Base-by-base conservation (phyloP, 1,284 basidiomycete species). In the Tilletia indica region DNA sequence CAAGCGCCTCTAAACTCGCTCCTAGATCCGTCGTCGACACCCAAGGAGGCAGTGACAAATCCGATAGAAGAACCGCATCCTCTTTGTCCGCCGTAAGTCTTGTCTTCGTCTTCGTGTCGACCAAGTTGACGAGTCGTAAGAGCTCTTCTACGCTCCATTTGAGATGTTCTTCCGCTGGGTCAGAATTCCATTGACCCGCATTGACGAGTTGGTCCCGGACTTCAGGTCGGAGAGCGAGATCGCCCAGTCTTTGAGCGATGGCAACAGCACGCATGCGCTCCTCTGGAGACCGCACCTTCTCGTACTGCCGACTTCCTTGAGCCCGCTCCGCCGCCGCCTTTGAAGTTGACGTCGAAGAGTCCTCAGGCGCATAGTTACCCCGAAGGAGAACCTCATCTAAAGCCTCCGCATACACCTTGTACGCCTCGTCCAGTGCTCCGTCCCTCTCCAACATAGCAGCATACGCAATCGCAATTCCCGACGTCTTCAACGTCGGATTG, bases 61-160 rank as follows among this genome's bases (percentile, higher is more conserved):
- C 84, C 2, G 78, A 74, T 0, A 83, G 71, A 1, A 78, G 63
- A 25, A 82, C 71, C 12, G 76, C 77, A 34, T 72, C 73, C 21
- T 58, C 64, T 2, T 31, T 21, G 4, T 38, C 72, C 16, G 68
- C 64, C 12, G 68, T 45, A 8, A 21, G 47, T 3, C 49, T 34
- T 25, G 47, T 34, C n/a, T 12, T 36, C n/a, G n/a, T 14, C n/a
- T 58, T 21, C 61, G 14, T 67, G 68, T 48, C 38, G 16, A 71
- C 42, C 6, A 36, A 16, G 12, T 64, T 64, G 0, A 73, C 67
- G 25, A 83, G 73, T 4, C 76, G 68, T 61, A 83, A 73, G 25
- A 83, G 75, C 73, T 83, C 83, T 51, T 81, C 80, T 31, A 85
- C 81, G 70, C 80, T 82, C 84, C 84, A 85, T 0, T 77, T 75